These are phyloP conservation scores for Dillenia turbinata DNA, from an alignment of 164 flowering plant species.

Conservation along the genomic window DNA sequence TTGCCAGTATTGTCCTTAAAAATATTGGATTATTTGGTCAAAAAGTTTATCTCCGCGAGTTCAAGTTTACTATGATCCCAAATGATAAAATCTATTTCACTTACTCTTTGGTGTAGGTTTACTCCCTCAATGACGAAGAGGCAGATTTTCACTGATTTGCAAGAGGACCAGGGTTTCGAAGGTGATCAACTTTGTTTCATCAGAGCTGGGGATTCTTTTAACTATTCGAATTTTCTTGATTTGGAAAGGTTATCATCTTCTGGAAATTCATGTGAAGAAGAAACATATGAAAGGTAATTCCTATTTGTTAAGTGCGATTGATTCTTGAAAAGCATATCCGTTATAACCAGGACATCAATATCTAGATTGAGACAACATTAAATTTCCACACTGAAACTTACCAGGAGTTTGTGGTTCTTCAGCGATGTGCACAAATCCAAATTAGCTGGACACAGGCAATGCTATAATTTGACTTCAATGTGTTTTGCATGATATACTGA, in stretches of 20 bases:
- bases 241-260: conserved; percentile 88
- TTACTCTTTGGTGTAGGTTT: conserved; percentile 34
- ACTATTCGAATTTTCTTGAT: conserved; percentile 79
- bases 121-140: conserved; percentile 47
- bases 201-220: conserved; percentile 41
- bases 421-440: background rate
- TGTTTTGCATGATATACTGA: no score
- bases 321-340: background rate
- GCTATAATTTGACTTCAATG: background rate
- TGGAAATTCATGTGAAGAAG: conserved; percentile 94
- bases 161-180: conserved; percentile 22
- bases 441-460: background rate
- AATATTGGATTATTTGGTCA: no score
- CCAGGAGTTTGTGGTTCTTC: background rate
- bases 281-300: conserved; percentile 62
- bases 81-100: no score
- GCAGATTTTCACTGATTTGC: conserved; percentile 43
- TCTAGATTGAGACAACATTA: background rate
- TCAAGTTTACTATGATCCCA: no score
- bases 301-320: background rate
- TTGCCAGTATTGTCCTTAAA: no score
- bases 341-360: no score
- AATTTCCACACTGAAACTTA: background rate
- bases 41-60: no score
- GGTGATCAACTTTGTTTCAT: conserved; percentile 31